Percentiles rank a stretch among this genome's conserved stretches.
Evolutionary conservation across 2,329 filamentous ascomycete species (phyloP).

Genomic region (Furcasterigmium sp.): DNA sequence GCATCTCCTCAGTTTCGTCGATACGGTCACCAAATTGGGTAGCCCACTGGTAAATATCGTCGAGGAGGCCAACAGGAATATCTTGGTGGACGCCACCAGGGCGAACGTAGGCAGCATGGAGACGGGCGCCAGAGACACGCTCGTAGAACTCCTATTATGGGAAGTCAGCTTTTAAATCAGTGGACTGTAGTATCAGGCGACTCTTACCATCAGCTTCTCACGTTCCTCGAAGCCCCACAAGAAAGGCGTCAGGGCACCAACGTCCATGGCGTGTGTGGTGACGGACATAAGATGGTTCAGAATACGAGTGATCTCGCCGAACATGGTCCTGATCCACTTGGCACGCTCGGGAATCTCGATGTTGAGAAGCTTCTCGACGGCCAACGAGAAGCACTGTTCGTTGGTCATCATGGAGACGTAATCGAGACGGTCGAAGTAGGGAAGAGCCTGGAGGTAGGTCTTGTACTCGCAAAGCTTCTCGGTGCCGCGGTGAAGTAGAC

Average conservation of each 20-base stretch:
- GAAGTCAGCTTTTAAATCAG: slow-evolving; percentile 5
- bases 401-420: slow-evolving; percentile 99
- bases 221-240: slow-evolving; percentile 99
- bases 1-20: slow-evolving; percentile 96
- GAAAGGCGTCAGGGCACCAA: slow-evolving; percentile 96
- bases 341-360: slow-evolving; percentile 91
- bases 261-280: slow-evolving; percentile 96
- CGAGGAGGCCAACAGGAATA: slow-evolving; percentile 85
- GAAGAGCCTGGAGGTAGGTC: slow-evolving; percentile 95
- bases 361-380: slow-evolving; percentile 96
- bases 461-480: slow-evolving; percentile 99
- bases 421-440: slow-evolving; percentile 97
- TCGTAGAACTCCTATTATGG: slow-evolving; percentile 90
- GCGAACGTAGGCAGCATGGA: slow-evolving; percentile 94
- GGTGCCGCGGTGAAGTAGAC: slow-evolving; percentile 90
- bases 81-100: slow-evolving; percentile 96
- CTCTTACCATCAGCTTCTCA: slow-evolving; percentile 95
- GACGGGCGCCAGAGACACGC: slow-evolving; percentile 93
- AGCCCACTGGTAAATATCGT: slow-evolving; percentile 99
- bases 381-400: slow-evolving; percentile 93
- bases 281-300: slow-evolving; percentile 98
- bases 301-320: slow-evolving; percentile 89
- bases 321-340: slow-evolving; percentile 95
- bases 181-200: background rate
- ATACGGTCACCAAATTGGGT: slow-evolving; percentile 98